phyloP scores from a whole-genome alignment of 2,329 filamentous ascomycete species.

The Alternaria arborescens region DNA sequence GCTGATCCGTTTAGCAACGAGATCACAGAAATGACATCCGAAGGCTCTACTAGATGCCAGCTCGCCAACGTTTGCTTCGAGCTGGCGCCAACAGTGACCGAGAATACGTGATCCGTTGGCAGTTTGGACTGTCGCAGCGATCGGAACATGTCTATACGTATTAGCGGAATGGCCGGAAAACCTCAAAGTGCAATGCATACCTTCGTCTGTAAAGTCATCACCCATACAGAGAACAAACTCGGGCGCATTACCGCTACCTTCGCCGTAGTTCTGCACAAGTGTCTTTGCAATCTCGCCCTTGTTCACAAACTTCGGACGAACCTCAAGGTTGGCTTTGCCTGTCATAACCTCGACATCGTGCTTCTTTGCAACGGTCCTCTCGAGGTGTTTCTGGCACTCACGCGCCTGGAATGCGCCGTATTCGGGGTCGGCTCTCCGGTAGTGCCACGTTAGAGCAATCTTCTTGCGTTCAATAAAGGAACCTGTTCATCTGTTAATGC shows the following conservation, averaged over 20 bases:
- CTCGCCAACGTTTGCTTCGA: constrained; percentile 90
- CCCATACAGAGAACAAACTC: constrained; percentile 92
- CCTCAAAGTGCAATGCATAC: constrained; percentile 56
- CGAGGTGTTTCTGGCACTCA: constrained; percentile 83
- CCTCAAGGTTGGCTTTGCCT: constrained; percentile 95
- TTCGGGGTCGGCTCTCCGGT: constrained; percentile 87
- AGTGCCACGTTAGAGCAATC: constrained; percentile 96
- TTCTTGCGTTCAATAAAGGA: constrained; percentile 95
- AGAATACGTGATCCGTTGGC: constrained; percentile 76
- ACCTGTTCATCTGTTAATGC: constrained; percentile 58
- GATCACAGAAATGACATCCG: constrained; percentile 79
- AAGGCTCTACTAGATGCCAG: constrained; percentile 88
- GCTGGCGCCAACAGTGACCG: constrained; percentile 89
- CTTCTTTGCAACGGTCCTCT: constrained; percentile 75
- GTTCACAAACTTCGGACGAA: constrained; percentile 96
- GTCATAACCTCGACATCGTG: constrained; percentile 97
- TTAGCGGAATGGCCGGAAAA: constrained; percentile 11
- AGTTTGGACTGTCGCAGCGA: constrained; percentile 70
- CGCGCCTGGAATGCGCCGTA: constrained; percentile 80
- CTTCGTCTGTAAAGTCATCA: constrained; percentile 97
- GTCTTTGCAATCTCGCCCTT: constrained; percentile 94
- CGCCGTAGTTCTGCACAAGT: constrained; percentile 76
- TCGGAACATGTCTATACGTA: constrained; percentile 77
- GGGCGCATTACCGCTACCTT: constrained; percentile 65
- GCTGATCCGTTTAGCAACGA: constrained; percentile 62